These are phyloP conservation scores for Cyphellophora europaea DNA, from an alignment of 2,329 filamentous ascomycete species.

Conservation along the genomic window DNA sequence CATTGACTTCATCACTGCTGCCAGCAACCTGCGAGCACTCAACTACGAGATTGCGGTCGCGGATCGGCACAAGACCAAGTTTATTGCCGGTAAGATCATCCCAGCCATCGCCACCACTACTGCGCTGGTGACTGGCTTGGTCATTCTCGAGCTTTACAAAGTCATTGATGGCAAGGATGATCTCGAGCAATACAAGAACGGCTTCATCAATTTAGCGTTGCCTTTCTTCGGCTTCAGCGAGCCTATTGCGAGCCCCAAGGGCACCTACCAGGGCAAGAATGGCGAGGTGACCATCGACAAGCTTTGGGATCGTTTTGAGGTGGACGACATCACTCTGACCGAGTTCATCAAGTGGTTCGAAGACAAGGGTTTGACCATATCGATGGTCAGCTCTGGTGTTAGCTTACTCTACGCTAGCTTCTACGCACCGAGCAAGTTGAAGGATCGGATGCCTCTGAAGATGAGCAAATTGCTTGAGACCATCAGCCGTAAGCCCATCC, in stretches of 20 bases:
- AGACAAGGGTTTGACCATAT: constrained; percentile 68
- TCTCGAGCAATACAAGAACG: constrained; percentile 98
- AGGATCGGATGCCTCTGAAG: constrained; percentile 73
- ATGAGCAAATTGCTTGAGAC: constrained; percentile 80
- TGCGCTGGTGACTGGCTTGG: constrained; percentile 85
- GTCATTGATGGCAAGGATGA: constrained; percentile 92
- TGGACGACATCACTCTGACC: constrained; percentile 72
- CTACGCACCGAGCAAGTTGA: constrained; percentile 72
- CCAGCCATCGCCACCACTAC: constrained; percentile 97
- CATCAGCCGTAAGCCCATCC: constrained; percentile 86
- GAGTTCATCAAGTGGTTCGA: constrained; percentile 79
- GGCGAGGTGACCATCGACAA: constrained; percentile 83
- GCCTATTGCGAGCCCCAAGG: constrained; percentile 88
- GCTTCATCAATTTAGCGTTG: constrained; percentile 90
- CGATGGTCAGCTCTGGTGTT: constrained; percentile 95
- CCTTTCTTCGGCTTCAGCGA: constrained; percentile 99
- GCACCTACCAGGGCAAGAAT: constrained; percentile 70
- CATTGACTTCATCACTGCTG: constrained; percentile 97
- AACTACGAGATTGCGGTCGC: constrained; percentile 96
- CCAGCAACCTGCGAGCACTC: constrained; percentile 89
- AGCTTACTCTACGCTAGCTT: constrained; percentile 91
- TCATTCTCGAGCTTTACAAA: constrained; percentile 92
- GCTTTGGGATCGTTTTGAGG: constrained; percentile 91
- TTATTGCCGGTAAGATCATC: constrained; percentile 99
- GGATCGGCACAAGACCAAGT: constrained; percentile 96